Evolutionary conservation across 176 grass and related monocot species (phyloP).

Genomic region (Oryza officinalis): DNA sequence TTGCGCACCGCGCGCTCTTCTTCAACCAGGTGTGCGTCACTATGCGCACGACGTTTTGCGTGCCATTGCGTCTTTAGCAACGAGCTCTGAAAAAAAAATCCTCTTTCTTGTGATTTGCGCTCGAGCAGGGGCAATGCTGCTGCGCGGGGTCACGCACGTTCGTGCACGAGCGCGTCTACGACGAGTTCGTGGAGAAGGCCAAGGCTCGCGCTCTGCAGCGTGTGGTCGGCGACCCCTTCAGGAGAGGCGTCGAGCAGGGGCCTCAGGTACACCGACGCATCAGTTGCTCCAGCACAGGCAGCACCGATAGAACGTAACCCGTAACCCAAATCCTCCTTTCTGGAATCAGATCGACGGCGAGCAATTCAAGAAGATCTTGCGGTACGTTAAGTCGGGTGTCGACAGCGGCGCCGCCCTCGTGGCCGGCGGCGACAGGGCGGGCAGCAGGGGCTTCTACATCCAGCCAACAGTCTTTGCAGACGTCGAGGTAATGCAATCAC

Average conservation of each 20-base stretch:
- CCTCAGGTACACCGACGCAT: conserved; percentile 52
- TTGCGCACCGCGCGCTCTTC: conserved; percentile 87
- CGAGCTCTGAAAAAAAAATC: background rate
- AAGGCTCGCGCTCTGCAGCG: conserved; percentile 70
- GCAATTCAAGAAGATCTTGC: conserved; percentile 85
- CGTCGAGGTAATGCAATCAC: conserved; percentile 47
- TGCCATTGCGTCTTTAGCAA: background rate
- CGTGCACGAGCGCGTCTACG: conserved; percentile 83
- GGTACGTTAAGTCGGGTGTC: conserved; percentile 62
- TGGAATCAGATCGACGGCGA: conserved; percentile 67
- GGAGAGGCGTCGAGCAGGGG: conserved; percentile 77
- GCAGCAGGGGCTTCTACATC: conserved; percentile 79
- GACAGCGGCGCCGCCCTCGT: conserved; percentile 75
- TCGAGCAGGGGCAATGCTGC: conserved; percentile 87
- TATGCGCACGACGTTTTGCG: background rate
- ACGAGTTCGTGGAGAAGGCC: conserved; percentile 95
- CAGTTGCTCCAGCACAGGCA: too few species aligned
- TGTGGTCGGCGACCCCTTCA: conserved; percentile 94
- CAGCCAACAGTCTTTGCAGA: conserved; percentile 85
- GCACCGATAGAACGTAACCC: background rate
- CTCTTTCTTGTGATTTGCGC: background rate
- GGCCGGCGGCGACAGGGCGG: conserved; percentile 62
- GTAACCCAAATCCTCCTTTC: background rate
- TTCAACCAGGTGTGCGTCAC: conserved; percentile 79
- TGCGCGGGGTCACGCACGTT: conserved; percentile 95